Evolutionary conservation across 1,284 basidiomycete species (phyloP), one percentile per base, ranked within the genome.

Genomic region (Coniferiporia sulphurascens): DNA sequence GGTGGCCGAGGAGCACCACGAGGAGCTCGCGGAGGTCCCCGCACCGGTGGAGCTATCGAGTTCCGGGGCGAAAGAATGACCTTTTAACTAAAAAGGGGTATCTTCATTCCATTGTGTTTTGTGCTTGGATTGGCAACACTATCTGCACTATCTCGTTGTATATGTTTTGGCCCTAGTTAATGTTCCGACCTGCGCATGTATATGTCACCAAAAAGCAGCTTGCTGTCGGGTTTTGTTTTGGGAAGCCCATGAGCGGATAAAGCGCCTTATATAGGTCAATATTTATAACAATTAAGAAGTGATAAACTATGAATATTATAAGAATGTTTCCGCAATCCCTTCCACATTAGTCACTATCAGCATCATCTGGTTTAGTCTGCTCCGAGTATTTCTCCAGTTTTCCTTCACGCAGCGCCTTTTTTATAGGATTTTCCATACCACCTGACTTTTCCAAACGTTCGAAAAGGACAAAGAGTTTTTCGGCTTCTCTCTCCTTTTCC

Each of bases 401-500:
- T 43, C 84, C 82, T 64, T 84, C 79, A 58, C 83, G 81, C 43
- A 89, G 80, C 3, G 85, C 87, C 69, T 84, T 85, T 62, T 87
- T 76, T 63, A 91, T 81, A 9, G 89, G 88, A 70, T 91, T 91
- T 65, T 86, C 83, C 55, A 91, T 68, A 52, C 84, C 80, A 15
- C 89, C 89, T 41, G 76, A 87, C 71, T 78, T 84, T 70, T 94
- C 90, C 66, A 97, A 76, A 53, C 93, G 77, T 64, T 96, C 91
- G 69, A 98, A 97, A 17, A 97, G 77, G 22, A 89, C 85, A 68
- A 96, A 93, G 48, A 98, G 75, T 68, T 87, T 87, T 74, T 96
- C 94, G 49, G 93, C 89, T 74, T 98, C 95, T 13, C 76, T 76
- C 69, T 95, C 91, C 71, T 94, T 95, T 76, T 97, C 93, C 68